Conservation (phyloP, 306 rosid genomes). For the Delonix regia region DNA sequence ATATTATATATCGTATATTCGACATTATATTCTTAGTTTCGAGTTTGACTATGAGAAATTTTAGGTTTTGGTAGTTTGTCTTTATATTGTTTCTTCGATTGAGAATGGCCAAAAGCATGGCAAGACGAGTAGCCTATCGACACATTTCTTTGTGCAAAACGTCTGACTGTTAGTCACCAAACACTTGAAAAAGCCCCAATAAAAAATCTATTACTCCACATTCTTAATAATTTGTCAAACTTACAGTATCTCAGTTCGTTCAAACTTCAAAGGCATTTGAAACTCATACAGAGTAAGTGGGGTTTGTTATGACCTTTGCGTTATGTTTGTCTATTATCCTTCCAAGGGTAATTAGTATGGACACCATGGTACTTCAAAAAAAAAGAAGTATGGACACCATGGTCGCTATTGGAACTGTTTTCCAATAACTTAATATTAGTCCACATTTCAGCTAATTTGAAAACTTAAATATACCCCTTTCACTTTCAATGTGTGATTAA, state of each 20-base stretch:
- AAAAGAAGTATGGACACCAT: slow-evolving; percentile 6
- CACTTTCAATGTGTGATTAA: slow-evolving; percentile 32
- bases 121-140: background rate
- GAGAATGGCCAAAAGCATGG: slow-evolving; percentile 12
- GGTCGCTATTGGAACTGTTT: background rate
- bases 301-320: slow-evolving; percentile 30
- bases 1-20: background rate
- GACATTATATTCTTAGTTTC: background rate
- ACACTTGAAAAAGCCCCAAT: slow-evolving; percentile 31
- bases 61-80: slow-evolving; percentile 38
- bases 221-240: slow-evolving; percentile 22
- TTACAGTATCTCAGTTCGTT: slow-evolving; percentile 5
- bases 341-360: background rate
- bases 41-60: slow-evolving; percentile 21
- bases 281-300: background rate
- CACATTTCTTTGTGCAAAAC: slow-evolving; percentile 18
- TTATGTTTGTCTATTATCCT: background rate
- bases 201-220: slow-evolving; percentile 4
- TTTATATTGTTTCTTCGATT: slow-evolving; percentile 23
- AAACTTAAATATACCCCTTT: slow-evolving; percentile 24
- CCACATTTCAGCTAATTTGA: slow-evolving; percentile 27
- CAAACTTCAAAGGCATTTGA: slow-evolving; percentile 6
- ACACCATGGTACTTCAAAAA: slow-evolving; percentile 20
- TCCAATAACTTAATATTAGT: slow-evolving; percentile 13
- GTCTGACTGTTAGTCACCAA: slow-evolving; percentile 39